A percentile compares a stretch with the other conserved stretches of the same genome.
Evolutionary conservation across 768 basidiomycete genomes (phyloP).

Genomic region (Lentinula guzmanii): DNA sequence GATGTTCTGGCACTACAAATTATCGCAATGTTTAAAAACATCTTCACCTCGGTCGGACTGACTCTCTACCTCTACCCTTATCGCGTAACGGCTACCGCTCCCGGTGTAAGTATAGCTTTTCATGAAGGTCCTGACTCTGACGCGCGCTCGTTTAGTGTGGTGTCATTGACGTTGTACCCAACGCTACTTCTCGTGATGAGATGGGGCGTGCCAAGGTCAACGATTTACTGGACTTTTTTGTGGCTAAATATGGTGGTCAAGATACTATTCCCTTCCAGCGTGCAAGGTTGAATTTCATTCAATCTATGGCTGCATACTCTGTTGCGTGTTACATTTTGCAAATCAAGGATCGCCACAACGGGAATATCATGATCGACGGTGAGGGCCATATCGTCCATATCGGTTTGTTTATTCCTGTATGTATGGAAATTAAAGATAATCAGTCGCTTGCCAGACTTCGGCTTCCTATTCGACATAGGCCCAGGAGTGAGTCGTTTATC

Average conservation of each 20-base stretch:
- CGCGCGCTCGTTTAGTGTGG: constrained; percentile 60
- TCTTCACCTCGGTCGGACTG: constrained; percentile 84
- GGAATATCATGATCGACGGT: constrained; percentile 99
- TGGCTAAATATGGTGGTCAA: constrained; percentile 86
- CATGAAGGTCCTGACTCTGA: neutral
- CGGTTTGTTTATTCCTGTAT: constrained; percentile 42
- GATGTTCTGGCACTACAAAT: constrained; percentile 96
- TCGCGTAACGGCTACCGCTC: constrained; percentile 93
- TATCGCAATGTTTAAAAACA: constrained; percentile 99
- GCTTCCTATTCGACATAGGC: constrained; percentile 96
- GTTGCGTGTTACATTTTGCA: constrained; percentile 97
- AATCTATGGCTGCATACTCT: constrained; percentile 99
- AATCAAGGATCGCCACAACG: constrained; percentile 98
- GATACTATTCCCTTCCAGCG: constrained; percentile 88
- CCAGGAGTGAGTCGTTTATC: constrained; percentile 46
- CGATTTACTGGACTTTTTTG: constrained; percentile 90
- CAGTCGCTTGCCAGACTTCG: constrained; percentile 61
- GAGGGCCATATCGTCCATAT: constrained; percentile 97
- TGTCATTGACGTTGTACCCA: constrained; percentile 97
- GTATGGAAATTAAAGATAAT: neutral
- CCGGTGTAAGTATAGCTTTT: constrained; percentile 63
- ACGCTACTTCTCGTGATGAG: constrained; percentile 96
- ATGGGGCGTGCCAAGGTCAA: constrained; percentile 99
- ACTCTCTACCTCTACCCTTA: constrained; percentile 93
- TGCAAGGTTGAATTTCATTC: constrained; percentile 93